Base-by-base conservation (phyloP, 202 grass and related monocot species). In the Brachypodium distachyon region DNA sequence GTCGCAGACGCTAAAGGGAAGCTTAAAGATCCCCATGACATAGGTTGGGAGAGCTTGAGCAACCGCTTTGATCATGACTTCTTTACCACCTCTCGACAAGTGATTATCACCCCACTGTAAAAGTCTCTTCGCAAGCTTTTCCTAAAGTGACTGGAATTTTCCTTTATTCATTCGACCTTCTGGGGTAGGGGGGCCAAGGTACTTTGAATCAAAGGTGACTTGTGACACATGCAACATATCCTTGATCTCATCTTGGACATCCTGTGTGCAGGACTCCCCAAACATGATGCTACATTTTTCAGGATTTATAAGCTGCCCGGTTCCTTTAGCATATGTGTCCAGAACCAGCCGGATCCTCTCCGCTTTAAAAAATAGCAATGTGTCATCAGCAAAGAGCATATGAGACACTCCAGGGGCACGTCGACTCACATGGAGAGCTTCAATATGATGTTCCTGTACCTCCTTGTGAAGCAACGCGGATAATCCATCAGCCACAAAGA, bases 391-490 rank as follows among this genome's bases (percentile, higher is more conserved):
- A 37, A 63, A 63, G 1, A 63, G 36, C 2, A 63, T 1, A 18
- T 33, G 27, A 1, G 56, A 17, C 6, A 60, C 34, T 1, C 27
- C 12, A 0, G 28, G 56, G 1, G 56, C 56, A 7, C 13, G 1
- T 6, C 28, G 2, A 14, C 56, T 32, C 1, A 60, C 29, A 5
- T 5, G 3, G 0, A 60, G 27, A 4, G 12, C 12, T 2, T 1
- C 0, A 4, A 60, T 1, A 0, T 2, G 3, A 0, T 13, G 12
- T 0, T 4, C 3, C 3, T 0, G 2, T 1, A 60, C 27, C 4
- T 60, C 11, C 1, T 60, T 13, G 0, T 60, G 0, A 2, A 60
- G 2, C 13, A 60, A 7, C 1, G 5, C 4, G 0, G 56, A 33
- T 4, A 60, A 4, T 1, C 56, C 56, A 33, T 60, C 28, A 33